Evolutionary conservation across 805 yeast genomes (phyloP).

Genomic region (Metschnikowia hibisci): DNA sequence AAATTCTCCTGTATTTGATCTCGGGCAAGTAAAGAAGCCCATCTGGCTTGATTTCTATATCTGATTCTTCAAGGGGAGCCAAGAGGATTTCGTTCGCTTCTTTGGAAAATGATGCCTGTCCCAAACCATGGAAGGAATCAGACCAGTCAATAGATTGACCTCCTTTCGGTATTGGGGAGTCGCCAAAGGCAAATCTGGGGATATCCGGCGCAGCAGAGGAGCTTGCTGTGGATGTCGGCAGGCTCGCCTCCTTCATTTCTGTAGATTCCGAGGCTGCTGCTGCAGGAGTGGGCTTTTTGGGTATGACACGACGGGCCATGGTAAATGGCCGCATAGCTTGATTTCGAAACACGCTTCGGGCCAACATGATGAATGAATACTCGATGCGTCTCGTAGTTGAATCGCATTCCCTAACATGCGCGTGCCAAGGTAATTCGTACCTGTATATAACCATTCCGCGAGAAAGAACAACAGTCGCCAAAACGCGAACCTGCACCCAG

Average conservation of each 20-base stretch:
- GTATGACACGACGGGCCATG: conserved; percentile 16
- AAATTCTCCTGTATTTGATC: conserved; percentile 85
- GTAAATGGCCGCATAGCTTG: conserved; percentile 11
- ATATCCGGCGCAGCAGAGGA: conserved; percentile 1
- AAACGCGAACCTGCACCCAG: conserved; percentile 2
- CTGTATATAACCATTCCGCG: neutral
- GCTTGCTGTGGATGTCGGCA: neutral
- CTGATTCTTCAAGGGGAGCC: conserved; percentile 60
- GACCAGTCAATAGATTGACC: conserved; percentile 64
- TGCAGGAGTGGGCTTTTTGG: conserved; percentile 5
- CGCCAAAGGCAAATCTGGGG: conserved; percentile 17
- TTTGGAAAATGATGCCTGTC: conserved; percentile 67
- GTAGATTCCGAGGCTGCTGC: neutral
- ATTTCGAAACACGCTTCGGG: conserved; percentile 3
- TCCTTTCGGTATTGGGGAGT: conserved; percentile 20
- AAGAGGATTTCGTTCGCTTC: conserved; percentile 58
- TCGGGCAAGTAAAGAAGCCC: conserved; percentile 91
- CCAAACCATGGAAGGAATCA: conserved; percentile 81
- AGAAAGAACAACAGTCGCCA: neutral
- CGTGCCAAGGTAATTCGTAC: neutral
- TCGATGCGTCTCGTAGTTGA: neutral
- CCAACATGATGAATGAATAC: conserved; percentile 2
- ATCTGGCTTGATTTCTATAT: conserved; percentile 93
- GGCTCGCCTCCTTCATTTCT: neutral
- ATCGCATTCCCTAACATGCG: neutral